Evolutionary conservation across 108 stramenopile species (phyloP).

Genomic region (Skeletonema tropicum): DNA sequence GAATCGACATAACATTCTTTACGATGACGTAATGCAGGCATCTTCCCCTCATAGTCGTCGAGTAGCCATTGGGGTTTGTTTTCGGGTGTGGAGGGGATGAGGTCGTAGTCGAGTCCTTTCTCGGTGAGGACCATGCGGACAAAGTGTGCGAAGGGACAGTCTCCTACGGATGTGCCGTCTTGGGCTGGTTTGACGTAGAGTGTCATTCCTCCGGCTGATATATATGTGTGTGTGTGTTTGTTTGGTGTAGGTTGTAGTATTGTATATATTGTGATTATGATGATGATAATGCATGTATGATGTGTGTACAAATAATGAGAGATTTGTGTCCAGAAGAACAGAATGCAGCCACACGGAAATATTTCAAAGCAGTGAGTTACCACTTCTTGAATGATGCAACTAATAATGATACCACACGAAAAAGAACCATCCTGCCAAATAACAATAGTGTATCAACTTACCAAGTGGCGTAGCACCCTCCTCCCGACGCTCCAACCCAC

Average conservation of each 20-base stretch:
- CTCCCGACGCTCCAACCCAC: constrained; percentile 59
- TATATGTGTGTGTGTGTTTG: too few species aligned
- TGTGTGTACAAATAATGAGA: constrained; percentile 1
- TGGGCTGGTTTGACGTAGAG: constrained; percentile 82
- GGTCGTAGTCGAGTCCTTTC: constrained; percentile 72
- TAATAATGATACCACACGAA: too few species aligned
- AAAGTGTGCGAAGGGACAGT: constrained; percentile 87
- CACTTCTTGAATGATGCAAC: too few species aligned
- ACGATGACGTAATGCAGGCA: constrained; percentile 86
- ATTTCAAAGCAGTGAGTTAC: neutral
- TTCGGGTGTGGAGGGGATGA: constrained; percentile 61
- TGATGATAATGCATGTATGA: constrained; percentile 13
- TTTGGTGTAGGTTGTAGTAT: neutral
- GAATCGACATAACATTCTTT: constrained; percentile 86
- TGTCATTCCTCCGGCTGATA: constrained; percentile 84
- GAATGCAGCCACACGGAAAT: neutral
- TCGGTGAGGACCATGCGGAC: constrained; percentile 83
- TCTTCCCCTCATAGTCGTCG: constrained; percentile 78
- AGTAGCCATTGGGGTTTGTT: constrained; percentile 83
- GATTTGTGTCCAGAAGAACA: constrained; percentile 4
- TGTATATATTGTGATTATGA: neutral
- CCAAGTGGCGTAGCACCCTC: constrained; percentile 78
- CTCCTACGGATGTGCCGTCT: constrained; percentile 73
- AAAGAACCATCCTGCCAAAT: too few species aligned
- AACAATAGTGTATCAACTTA: constrained; percentile 33